A percentile compares a stretch with the other conserved stretches of the same genome.
Evolutionary conservation across 768 basidiomycete species (phyloP).

Genomic region (Hydnomerulius pinastri): DNA sequence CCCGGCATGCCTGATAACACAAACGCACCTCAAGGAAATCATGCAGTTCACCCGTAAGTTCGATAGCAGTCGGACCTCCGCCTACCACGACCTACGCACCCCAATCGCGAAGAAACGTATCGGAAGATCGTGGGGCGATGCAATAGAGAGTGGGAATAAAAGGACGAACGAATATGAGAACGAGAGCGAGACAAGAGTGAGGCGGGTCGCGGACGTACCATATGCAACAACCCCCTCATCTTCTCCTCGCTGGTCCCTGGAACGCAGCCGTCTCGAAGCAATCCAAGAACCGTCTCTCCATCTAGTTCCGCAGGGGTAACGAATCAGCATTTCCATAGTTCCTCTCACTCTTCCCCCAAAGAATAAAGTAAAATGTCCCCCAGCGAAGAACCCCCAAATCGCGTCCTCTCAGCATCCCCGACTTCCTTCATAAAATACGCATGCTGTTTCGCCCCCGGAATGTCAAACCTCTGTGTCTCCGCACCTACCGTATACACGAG

Average conservation of each 20-base stretch:
- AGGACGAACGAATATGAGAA: too few species aligned
- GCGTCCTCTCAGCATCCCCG: constrained; percentile 80
- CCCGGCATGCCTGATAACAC: too few species aligned
- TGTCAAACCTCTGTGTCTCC: constrained; percentile 87
- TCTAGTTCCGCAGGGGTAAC: constrained; percentile 54
- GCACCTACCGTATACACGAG: constrained; percentile 90
- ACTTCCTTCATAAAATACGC: constrained; percentile 96
- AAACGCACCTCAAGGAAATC: too few species aligned
- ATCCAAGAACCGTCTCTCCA: too few species aligned
- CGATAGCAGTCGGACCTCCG: constrained; percentile 91
- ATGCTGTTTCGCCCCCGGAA: constrained; percentile 88
- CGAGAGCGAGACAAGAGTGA: too few species aligned
- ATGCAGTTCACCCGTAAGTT: constrained; percentile 47
- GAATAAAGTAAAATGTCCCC: neutral
- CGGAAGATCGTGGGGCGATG: too few species aligned
- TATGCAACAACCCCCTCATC: constrained; percentile 83
- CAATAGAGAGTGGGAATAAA: too few species aligned
- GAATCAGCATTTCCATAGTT: neutral
- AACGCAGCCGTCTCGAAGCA: constrained; percentile 83
- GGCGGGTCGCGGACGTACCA: constrained; percentile 53
- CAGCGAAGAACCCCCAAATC: constrained; percentile 7
- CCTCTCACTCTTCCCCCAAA: too few species aligned
- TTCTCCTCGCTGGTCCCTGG: constrained; percentile 77
- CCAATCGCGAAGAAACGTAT: too few species aligned
- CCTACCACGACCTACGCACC: constrained; percentile 83